Evolutionary conservation across 495 filamentous ascomycete species (phyloP).

Genomic region (Echria macrotheca): DNA sequence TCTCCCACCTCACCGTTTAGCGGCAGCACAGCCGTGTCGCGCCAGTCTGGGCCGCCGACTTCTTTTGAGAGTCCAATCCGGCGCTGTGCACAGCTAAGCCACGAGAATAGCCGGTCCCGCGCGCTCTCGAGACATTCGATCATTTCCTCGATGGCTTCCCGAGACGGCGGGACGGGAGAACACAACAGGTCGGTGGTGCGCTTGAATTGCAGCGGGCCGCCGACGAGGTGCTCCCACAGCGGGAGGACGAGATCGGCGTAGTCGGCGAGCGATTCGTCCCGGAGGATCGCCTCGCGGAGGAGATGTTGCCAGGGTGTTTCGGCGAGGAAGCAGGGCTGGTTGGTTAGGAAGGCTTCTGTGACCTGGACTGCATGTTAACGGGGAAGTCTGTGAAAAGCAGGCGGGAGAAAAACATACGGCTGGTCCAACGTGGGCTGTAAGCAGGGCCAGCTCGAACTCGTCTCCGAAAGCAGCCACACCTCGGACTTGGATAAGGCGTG

Average conservation of each 20-base stretch:
- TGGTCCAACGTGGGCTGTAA: constrained; percentile 29
- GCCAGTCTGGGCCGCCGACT: not conserved
- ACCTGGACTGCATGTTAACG: too few species aligned
- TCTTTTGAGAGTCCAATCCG: not conserved
- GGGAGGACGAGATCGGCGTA: constrained; percentile 22
- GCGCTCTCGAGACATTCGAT: not conserved
- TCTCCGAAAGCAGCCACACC: constrained; percentile 28
- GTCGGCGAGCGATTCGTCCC: constrained; percentile 15
- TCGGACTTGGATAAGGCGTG: constrained; percentile 29
- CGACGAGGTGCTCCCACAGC: constrained; percentile 21
- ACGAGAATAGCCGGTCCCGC: not conserved
- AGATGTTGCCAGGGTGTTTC: constrained; percentile 25
- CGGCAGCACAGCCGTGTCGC: not conserved
- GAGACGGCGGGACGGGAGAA: not conserved
- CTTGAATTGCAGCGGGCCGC: constrained; percentile 16
- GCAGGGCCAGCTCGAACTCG: constrained; percentile 34
- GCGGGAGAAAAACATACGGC: constrained; percentile 30
- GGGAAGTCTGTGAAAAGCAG: too few species aligned
- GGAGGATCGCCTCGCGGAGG: constrained; percentile 17
- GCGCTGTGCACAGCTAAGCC: not conserved
- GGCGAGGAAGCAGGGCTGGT: constrained; percentile 25
- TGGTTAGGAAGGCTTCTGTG: constrained; percentile 26
- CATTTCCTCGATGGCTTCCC: not conserved
- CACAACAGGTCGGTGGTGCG: constrained; percentile 13
- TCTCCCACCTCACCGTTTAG: not conserved